A percentile compares a stretch with the other conserved stretches of the same genome.
phyloP scores from a whole-genome alignment of 106 monocot species.

The Amphibolis antarctica region DNA sequence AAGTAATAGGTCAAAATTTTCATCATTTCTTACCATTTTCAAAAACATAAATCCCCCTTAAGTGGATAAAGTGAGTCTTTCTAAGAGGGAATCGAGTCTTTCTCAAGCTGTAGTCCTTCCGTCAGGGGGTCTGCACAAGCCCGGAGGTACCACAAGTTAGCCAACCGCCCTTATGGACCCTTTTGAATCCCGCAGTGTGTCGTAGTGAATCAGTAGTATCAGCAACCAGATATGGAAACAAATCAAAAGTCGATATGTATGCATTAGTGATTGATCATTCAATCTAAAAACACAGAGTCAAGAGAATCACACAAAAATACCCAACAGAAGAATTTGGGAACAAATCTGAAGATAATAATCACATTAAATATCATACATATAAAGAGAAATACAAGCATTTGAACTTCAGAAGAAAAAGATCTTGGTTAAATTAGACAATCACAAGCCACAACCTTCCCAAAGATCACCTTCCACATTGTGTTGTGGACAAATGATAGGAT shows the following conservation, averaged over 20 bases:
- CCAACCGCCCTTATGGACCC: constrained; percentile 95
- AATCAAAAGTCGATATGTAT: too few relatives aligned
- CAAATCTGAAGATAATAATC: background rate
- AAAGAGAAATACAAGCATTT: background rate
- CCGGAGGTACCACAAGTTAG: constrained; percentile 98
- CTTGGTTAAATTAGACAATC: background rate
- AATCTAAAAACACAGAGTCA: too few relatives aligned
- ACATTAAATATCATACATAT: background rate
- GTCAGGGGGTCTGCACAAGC: too few relatives aligned
- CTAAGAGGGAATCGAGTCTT: too few relatives aligned
- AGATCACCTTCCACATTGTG: constrained; percentile 98
- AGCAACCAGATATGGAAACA: constrained; percentile 35
- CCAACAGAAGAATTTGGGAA: background rate
- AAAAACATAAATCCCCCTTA: too few relatives aligned
- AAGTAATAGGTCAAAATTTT: too few relatives aligned
- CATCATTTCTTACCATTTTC: too few relatives aligned
- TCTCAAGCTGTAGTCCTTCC: too few relatives aligned
- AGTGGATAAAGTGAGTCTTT: too few relatives aligned
- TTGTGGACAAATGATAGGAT: constrained; percentile 93
- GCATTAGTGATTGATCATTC: too few relatives aligned
- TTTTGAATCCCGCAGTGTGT: too few relatives aligned
- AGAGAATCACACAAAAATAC: background rate
- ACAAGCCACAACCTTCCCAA: constrained; percentile 80
- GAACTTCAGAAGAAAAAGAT: background rate
- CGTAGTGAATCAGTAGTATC: too few relatives aligned